Base-by-base conservation (phyloP, 345 rosid species). In the Pugionium dolabratum region DNA sequence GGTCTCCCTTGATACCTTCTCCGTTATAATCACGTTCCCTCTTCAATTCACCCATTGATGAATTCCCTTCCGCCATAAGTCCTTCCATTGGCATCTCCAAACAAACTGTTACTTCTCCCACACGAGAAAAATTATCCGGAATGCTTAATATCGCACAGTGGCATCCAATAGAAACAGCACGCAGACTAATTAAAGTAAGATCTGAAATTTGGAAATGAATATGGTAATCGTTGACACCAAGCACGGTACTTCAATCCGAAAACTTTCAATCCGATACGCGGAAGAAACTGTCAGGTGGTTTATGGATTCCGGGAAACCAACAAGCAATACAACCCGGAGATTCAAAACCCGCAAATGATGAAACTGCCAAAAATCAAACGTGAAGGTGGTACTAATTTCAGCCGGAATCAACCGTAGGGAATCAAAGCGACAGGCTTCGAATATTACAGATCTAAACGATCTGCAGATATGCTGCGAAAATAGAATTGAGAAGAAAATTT, bases 101-200 rank as follows among this genome's bases (percentile, higher is more conserved):
- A 75, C 82, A 75, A 80, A 77, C 80, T 29, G 79, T 73, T 54
- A 33, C 81, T 73, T 81, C 92, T 77, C 76, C 91, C 91, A 90
- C 83, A 35, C 66, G 37, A 64, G 10, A 57, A 51, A 11, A 26
- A 50, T 50, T 35, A 49, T 44, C 31, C 44, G 28, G 4, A 31
- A 59, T 61, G 40, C 44, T 60, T 31, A 35, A 51, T 32, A 37
- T 50, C 36, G 36, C 49, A 28, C 32, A 36, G 53, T 43, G 46
- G 67, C 84, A 79, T 72, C 64, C 79, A 79, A 63, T 29, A 18
- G 18, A 4, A 52, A 32, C 49, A 49, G 10, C 33, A 66, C 44
- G 43, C 33, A 28, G 60, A 71, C 52, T 54, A 42, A 59, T 7
- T 7, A 29, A 18, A 54, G 43, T 75, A 54, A 76, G 75, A 66